A percentile compares a stretch with the other conserved stretches of the same genome.
phyloP scores from a whole-genome alignment of 768 basidiomycete species.

The Lepiota brunneoincarnata region DNA sequence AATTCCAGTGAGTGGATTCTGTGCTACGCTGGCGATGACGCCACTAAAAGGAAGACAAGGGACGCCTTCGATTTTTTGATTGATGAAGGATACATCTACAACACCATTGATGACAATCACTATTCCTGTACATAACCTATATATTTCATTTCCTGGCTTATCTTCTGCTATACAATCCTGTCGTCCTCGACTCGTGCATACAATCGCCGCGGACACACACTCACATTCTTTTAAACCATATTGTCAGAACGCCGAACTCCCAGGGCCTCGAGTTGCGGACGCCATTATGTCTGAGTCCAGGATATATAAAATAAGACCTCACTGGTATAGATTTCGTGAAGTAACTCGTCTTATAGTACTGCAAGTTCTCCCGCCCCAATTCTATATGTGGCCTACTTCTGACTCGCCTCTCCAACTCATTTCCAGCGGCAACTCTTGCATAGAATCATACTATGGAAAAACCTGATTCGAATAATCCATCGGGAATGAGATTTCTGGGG shows the following conservation, averaged over 20 bases:
- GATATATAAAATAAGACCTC: constrained; percentile 19
- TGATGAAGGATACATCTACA: constrained; percentile 23
- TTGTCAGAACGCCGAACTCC: too few relatives aligned
- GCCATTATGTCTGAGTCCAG: constrained; percentile 8
- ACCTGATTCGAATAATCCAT: constrained; percentile 41
- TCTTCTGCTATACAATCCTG: too few relatives aligned
- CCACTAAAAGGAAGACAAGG: constrained; percentile 10
- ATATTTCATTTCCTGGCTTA: too few relatives aligned
- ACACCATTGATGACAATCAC: constrained; percentile 24
- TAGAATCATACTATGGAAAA: constrained; percentile 14
- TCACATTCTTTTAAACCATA: too few relatives aligned
- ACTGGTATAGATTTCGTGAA: constrained; percentile 42
- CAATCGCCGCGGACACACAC: too few relatives aligned
- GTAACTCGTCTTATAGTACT: constrained; percentile 50
- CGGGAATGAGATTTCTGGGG: constrained; percentile 51
- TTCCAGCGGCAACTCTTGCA: constrained; percentile 60
- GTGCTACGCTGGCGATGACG: not conserved
- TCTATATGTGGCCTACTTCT: not conserved
- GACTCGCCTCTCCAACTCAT: not conserved
- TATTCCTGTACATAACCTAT: constrained; percentile 14
- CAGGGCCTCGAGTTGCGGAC: not conserved
- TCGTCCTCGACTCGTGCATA: too few relatives aligned
- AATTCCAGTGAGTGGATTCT: constrained; percentile 13
- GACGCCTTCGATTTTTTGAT: constrained; percentile 20
- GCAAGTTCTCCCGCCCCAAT: constrained; percentile 29